Base-by-base conservation (phyloP, 805 yeast species). In the Saccharomycopsis vini region DNA sequence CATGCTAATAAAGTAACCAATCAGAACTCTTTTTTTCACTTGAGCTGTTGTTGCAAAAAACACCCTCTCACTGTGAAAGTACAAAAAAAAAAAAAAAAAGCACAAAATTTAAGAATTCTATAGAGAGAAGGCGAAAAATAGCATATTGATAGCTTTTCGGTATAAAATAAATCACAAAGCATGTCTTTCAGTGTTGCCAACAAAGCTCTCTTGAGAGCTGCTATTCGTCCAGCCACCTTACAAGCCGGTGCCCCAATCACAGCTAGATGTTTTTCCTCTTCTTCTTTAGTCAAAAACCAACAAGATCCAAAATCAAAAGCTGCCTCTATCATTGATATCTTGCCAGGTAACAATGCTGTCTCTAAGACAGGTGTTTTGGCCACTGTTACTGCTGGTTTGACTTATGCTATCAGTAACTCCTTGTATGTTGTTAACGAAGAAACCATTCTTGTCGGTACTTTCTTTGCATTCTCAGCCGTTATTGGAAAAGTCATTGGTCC, bases 281-380 rank as follows among this genome's bases (percentile, higher is more conserved):
- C 49, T 20, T 24, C 38, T 23, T 10, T 36, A n/a, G 20, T 26
- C 15, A 18, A 19, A 16, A 43, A 48, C 39, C 44, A 47, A 30
- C 35, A 35, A 30, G 95, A 89, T 59, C 95, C 96, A 67, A 82
- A 87, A 72, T 74, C 81, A 56, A 86, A 86, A 75, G 98, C 98
- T 47, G 67, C 76, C 60, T 78, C 95, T 42, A 78, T 90, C 66
- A 78, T 90, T 58, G 89, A 84, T 60, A 86, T 96, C 52, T 69
- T 92, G 56, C 98, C 98, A 65, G 97, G 97, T 64, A 81, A 77
- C 78, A 77, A 78, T 59, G 71, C 77, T 56, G 66, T 90, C 56
- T 77, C 96, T 54, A 92, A 92, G 79, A 87, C 97, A 51, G 96
- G 97, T 62, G 75, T 89, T 61, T 72, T 92, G 60, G 96, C 96